Percentiles rank a stretch among this genome's conserved stretches.
These are phyloP conservation scores for Rhexocercosporidium sp. DNA, from an alignment of 2,329 filamentous ascomycete species.

Conservation along the genomic window DNA sequence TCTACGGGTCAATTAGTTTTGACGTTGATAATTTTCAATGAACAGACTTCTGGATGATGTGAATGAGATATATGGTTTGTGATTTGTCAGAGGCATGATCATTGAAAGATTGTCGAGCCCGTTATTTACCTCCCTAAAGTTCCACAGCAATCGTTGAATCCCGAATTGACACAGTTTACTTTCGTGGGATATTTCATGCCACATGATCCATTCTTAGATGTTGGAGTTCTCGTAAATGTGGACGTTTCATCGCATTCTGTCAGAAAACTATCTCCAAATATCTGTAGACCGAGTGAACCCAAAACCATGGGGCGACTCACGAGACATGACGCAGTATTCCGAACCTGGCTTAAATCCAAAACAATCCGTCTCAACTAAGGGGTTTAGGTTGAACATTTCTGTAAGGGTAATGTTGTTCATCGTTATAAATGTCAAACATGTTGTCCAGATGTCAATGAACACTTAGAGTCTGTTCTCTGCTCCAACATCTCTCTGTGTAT, in stretches of 20 bases:
- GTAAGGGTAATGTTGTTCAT: neutral
- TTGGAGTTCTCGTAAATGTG: neutral
- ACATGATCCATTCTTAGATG: neutral
- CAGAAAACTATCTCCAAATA: neutral
- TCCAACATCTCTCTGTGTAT: neutral
- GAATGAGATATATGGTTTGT: neutral
- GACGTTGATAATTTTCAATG: neutral
- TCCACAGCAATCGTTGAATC: constrained; percentile 7
- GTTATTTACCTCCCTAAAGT: constrained; percentile 1
- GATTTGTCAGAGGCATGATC: neutral
- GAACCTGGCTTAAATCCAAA: neutral
- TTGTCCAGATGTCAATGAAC: constrained; percentile 1
- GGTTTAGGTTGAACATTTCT: neutral
- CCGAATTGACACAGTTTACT: neutral
- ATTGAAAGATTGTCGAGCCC: neutral
- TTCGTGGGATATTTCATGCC: neutral
- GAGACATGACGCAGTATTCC: neutral
- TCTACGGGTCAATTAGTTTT: neutral
- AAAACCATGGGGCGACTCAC: neutral
- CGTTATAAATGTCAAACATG: neutral
- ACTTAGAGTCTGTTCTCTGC: neutral
- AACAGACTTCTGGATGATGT: neutral
- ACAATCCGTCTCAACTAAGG: neutral
- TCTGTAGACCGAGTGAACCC: neutral
- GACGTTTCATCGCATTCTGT: neutral